phyloP scores from a whole-genome alignment of 2,329 filamentous ascomycete genomes.

The Claviceps purpurea region DNA sequence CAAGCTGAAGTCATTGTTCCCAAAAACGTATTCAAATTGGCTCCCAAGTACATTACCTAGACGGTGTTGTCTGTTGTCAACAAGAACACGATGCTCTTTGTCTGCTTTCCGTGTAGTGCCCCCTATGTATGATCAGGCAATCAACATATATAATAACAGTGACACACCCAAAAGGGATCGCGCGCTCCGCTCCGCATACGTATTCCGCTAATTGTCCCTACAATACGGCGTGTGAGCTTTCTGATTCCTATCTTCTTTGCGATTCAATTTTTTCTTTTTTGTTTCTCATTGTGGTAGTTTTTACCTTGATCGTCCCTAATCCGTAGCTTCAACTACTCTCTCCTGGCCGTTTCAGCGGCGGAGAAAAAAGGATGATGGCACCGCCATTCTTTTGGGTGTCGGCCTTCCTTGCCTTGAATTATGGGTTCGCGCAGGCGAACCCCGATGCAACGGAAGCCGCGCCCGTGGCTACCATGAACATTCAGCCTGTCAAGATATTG shows the following conservation, averaged over 20 bases:
- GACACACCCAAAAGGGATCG: neutral
- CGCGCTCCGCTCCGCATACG: neutral
- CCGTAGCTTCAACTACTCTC: neutral
- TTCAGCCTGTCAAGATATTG: constrained; percentile 1
- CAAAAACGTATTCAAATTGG: neutral
- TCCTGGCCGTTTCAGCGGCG: neutral
- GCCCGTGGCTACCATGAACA: neutral
- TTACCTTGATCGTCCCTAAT: no score
- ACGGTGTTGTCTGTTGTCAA: no score
- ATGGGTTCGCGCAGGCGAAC: neutral
- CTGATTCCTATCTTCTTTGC: neutral
- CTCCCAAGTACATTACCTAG: neutral
- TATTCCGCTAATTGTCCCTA: neutral
- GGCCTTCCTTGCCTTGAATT: neutral
- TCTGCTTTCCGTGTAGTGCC: neutral
- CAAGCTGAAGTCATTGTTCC: neutral
- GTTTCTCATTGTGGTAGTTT: neutral
- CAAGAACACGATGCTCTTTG: neutral
- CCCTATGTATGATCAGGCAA: neutral
- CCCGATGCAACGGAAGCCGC: neutral
- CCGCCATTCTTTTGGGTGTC: neutral
- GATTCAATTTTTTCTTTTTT: neutral
- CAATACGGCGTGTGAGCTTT: neutral
- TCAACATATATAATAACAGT: neutral
- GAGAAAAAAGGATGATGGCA: neutral